Base-by-base conservation (phyloP, 768 basidiomycete genomes). In the Hypholoma fasciculare region DNA sequence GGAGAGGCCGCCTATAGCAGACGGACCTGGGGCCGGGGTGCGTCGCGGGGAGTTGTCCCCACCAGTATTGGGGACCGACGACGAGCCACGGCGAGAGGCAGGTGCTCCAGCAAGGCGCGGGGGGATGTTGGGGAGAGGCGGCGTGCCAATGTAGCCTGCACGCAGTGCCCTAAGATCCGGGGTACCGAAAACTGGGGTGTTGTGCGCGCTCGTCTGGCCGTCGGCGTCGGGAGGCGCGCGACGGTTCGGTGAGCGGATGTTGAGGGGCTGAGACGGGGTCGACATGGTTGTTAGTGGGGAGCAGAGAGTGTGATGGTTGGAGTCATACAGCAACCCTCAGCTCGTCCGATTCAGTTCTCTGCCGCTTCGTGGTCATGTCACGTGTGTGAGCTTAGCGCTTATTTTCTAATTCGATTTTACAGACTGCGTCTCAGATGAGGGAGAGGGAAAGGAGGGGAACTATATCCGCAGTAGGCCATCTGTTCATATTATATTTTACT, bases 81-180 rank as follows among this genome's bases (percentile, higher is more conserved):
- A 63, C 2, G 65, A 64, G 12, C 59, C 61, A 14, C 56, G 54
- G 9, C 59, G 57, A 23, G 43, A 56, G 20, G 42, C 50, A 38
- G 67, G 71, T 19, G 66, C 58, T 7, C 63, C 61, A 1, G 63
- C 61, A 34, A 57, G 66, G 58, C 81, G 75, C 11, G 72, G 74
- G 9, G 86, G 85, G 23, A 87, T 85, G 61, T 83, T 82, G 19
- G 88, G 79, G 0, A 77, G 74, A 14, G 87, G 86, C 42, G 70
- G 86, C 6, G 82, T 82, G 14, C 82, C 83, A 6, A 74, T 66
- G 63, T 87, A 90, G 57, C 84, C 84, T 17, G 86, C 85, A 2
- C 89, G 83, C n/a, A 90, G 73, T 13, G 78, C 75, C 36, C 83
- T 81, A 57, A 89, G 71, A 64, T 87, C 84, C 7, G 90, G 87